Conservation (phyloP, 1,284 basidiomycete genomes). For the Microbotryum silenes-acaulis region DNA sequence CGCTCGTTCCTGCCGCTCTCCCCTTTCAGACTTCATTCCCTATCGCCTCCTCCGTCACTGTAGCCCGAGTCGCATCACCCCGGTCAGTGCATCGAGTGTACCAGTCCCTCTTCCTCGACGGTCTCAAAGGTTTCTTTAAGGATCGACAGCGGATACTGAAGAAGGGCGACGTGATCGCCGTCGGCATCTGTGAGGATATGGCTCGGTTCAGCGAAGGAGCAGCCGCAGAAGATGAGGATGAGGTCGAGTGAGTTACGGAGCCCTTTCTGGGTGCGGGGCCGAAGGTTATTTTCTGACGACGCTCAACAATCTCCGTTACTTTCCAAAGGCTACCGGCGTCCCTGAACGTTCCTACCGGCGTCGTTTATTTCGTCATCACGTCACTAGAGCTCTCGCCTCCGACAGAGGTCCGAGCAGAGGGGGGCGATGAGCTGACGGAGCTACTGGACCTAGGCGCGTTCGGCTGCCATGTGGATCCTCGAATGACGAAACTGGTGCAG, state of each 20-base stretch:
- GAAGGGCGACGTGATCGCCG: constrained; percentile 69
- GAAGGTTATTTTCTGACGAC: neutral
- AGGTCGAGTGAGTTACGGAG: constrained; percentile 29
- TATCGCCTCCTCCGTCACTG: constrained; percentile 60
- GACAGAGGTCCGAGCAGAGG: neutral
- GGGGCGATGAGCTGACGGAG: constrained; percentile 26
- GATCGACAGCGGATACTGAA: constrained; percentile 57
- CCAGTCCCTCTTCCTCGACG: constrained; percentile 60
- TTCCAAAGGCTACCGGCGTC: constrained; percentile 9
- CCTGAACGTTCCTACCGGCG: constrained; percentile 38
- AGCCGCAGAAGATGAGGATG: constrained; percentile 39
- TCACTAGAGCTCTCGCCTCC: constrained; percentile 50
- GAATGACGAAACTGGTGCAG: constrained; percentile 66
- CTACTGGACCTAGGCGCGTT: constrained; percentile 52
- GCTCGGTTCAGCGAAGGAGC: constrained; percentile 42
- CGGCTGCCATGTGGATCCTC: constrained; percentile 76
- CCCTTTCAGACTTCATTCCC: constrained; percentile 54
- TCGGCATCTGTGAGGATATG: constrained; percentile 56
- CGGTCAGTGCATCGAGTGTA: constrained; percentile 64
- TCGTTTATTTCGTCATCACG: constrained; percentile 71
- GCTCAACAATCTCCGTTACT: neutral
- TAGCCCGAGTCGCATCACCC: constrained; percentile 77
- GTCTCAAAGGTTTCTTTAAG: constrained; percentile 63
- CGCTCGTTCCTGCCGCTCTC: constrained; percentile 41
- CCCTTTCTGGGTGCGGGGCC: neutral